These are phyloP conservation scores for Podaxis pistillaris DNA, from an alignment of 768 basidiomycete genomes.

Conservation along the genomic window DNA sequence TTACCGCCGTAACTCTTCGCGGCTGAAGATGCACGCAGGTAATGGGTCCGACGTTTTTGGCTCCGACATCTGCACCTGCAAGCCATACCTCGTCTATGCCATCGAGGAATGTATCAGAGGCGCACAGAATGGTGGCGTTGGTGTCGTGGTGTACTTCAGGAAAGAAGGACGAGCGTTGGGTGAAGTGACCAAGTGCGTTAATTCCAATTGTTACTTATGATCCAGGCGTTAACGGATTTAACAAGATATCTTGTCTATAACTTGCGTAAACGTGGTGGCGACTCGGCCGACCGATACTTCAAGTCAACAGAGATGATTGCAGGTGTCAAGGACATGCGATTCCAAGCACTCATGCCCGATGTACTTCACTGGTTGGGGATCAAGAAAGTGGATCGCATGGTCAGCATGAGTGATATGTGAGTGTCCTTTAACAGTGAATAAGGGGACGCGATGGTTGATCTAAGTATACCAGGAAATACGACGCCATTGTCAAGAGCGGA, in stretches of 20 bases:
- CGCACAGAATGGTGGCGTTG: slow-evolving; percentile 71
- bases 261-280: slow-evolving; percentile 91
- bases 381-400: slow-evolving; percentile 84
- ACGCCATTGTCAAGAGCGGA: slow-evolving; percentile 88
- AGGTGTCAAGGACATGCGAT: slow-evolving; percentile 95
- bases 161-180: slow-evolving; percentile 93
- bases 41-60: slow-evolving; percentile 97
- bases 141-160: slow-evolving; percentile 91
- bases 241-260: slow-evolving; percentile 91
- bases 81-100: slow-evolving; percentile 89
- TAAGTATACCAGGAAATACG: slow-evolving; percentile 71
- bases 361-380: slow-evolving; percentile 95
- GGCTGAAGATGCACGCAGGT: slow-evolving; percentile 36
- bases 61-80: slow-evolving; percentile 90
- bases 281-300: slow-evolving; percentile 93
- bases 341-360: slow-evolving; percentile 94
- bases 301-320: slow-evolving; percentile 91
- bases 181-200: slow-evolving; percentile 81
- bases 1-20: background rate
- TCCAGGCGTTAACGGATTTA: background rate
- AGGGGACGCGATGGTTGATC: background rate
- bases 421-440: slow-evolving; percentile 16
- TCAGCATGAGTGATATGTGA: slow-evolving; percentile 87
- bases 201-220: background rate
- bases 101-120: slow-evolving; percentile 91